Evolutionary conservation across 2,329 filamentous ascomycete genomes (phyloP), one percentile per base, ranked within the genome.

Genomic region (Nemania sp.): DNA sequence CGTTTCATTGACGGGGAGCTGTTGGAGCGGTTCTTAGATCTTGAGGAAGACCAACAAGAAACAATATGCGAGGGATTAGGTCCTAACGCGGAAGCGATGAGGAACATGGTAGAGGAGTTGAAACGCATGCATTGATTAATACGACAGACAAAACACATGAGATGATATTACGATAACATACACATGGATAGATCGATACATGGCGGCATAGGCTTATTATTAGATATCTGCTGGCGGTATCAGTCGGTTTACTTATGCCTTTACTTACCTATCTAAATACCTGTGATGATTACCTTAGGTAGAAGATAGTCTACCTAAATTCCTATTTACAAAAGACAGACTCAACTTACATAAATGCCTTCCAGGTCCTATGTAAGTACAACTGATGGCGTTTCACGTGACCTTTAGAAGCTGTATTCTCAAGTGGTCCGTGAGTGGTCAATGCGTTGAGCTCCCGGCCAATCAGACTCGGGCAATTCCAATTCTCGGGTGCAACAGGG

Each of bases 1-100:
- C 87, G 95, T 1, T 98, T 98, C 75, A 88, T 99, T 13, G 96
- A 99, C 76, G 96, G 95, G 67, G 95, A 98, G 78, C 84, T 98
- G 74, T 85, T 99, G 13, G 95, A 98, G 81, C 81, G 88, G 59
- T 98, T 98, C 77, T 79, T 98, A 72, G 90, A 94, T 70, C 82
- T 92, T 70, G 84, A 87, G 53, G 88, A 90, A 63, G 82, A 83
- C 43, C 81, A 81, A 47, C 89, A 90, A 79, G 82, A 81, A 72
- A 78, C 81, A 62, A 82, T 87, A 57, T 89, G 82, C 65, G 78
- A 84, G 78, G 89, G 83, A 56, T 84, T 86, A 71, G 91, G 83
- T 62, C 89, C 82, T 70, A 87, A 83, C 83, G 79, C 93, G 70
- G 85, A 90, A 79, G 77, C 89, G 82, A 86, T 91, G 80, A 83